These are phyloP conservation scores for Fusarium longipes DNA, from an alignment of 2,329 filamentous ascomycete genomes.

Conservation along the genomic window DNA sequence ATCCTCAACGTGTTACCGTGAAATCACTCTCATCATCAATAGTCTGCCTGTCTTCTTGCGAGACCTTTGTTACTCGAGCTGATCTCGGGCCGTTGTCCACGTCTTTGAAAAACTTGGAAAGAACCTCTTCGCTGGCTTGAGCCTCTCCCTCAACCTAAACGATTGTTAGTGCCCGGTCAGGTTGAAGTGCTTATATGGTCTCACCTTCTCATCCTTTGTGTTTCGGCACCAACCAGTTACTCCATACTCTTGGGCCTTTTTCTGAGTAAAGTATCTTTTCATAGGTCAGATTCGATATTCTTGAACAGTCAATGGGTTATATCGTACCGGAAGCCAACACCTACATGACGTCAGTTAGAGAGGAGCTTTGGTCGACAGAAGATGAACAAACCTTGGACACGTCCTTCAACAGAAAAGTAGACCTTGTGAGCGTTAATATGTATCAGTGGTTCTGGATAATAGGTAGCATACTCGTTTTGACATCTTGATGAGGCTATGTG, in stretches of 20 bases:
- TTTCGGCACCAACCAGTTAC: constrained; percentile 73
- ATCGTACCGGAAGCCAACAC: constrained; percentile 66
- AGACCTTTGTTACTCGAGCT: constrained; percentile 79
- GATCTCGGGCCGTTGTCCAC: constrained; percentile 78
- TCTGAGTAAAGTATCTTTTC: constrained; percentile 64
- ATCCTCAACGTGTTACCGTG: constrained; percentile 57
- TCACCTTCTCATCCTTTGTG: constrained; percentile 65
- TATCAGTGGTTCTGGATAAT: background rate
- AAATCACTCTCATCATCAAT: constrained; percentile 78
- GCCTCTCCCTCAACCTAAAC: constrained; percentile 87
- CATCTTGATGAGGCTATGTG: constrained; percentile 40
- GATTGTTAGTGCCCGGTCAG: background rate
- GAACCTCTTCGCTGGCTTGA: constrained; percentile 74
- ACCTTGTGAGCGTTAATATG: constrained; percentile 56
- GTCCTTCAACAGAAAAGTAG: constrained; percentile 73
- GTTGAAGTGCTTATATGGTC: background rate
- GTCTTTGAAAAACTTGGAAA: constrained; percentile 78
- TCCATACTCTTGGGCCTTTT: constrained; percentile 60
- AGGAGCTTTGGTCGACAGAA: background rate
- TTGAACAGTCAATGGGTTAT: background rate
- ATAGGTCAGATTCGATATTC: constrained; percentile 13
- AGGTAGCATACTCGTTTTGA: constrained; percentile 50
- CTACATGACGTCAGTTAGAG: constrained; percentile 53
- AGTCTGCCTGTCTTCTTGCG: constrained; percentile 73
- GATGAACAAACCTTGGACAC: constrained; percentile 71